A percentile compares a stretch with the other conserved stretches of the same genome.
phyloP scores from a whole-genome alignment of 2,329 filamentous ascomycete species.

The Sphaerulina vaccinii region DNA sequence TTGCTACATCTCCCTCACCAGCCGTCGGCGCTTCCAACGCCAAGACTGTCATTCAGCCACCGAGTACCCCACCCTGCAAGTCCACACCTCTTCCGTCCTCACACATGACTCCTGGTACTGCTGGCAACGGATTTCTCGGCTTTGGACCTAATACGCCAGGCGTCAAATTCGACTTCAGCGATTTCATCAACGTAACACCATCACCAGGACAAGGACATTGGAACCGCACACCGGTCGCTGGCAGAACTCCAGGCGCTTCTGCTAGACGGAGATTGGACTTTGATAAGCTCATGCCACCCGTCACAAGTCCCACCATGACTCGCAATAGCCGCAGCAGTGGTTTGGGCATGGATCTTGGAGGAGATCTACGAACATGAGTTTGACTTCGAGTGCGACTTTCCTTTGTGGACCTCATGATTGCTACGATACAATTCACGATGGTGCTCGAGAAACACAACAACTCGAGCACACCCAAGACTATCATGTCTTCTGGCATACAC shows the following conservation, averaged over 20 bases:
- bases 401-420: slow-evolving; percentile 9
- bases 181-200: slow-evolving; percentile 96
- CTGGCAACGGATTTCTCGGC: slow-evolving; percentile 55
- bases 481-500: slow-evolving; percentile 1
- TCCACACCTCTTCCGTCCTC: slow-evolving; percentile 69
- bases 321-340: slow-evolving; percentile 49
- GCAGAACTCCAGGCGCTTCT: slow-evolving; percentile 67
- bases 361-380: slow-evolving; percentile 49
- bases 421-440: slow-evolving; percentile 19
- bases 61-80: slow-evolving; percentile 57
- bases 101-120: slow-evolving; percentile 81
- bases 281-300: slow-evolving; percentile 66
- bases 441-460: not conserved
- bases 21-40: slow-evolving; percentile 48
- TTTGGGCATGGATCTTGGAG: slow-evolving; percentile 65
- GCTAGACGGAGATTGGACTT: slow-evolving; percentile 79
- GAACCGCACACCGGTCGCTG: slow-evolving; percentile 58
- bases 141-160: slow-evolving; percentile 72
- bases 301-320: slow-evolving; percentile 42
- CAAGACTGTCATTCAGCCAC: slow-evolving; percentile 47
- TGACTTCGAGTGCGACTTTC: slow-evolving; percentile 1
- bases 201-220: slow-evolving; percentile 88
- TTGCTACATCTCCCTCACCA: slow-evolving; percentile 88
- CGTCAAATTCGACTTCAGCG: slow-evolving; percentile 86
- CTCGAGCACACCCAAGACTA: not conserved